A percentile compares a stretch with the other conserved stretches of the same genome.
phyloP scores from a whole-genome alignment of 2,329 filamentous ascomycete species.

The Hyphodiscus sp. region DNA sequence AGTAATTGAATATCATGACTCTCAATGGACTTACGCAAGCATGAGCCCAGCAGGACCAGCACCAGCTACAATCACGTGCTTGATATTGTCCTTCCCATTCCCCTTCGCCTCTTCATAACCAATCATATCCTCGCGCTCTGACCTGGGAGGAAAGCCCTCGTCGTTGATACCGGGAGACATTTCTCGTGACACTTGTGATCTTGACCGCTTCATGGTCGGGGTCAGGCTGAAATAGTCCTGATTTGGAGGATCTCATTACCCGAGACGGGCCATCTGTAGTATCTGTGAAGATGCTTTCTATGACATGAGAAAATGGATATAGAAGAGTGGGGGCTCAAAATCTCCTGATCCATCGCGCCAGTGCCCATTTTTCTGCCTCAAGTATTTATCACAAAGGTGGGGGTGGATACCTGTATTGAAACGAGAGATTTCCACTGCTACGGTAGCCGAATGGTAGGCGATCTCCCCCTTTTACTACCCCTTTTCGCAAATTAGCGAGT shows the following conservation, averaged over 20 bases:
- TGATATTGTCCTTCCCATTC: neutral
- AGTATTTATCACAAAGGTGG: neutral
- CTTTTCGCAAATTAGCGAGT: neutral
- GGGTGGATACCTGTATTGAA: neutral
- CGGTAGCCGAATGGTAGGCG: neutral
- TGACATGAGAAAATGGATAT: neutral
- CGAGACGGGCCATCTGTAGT: neutral
- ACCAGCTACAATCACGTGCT: slow-evolving; percentile 31
- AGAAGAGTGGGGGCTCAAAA: neutral
- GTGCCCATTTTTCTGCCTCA: neutral
- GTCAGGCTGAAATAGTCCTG: neutral
- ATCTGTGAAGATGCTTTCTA: neutral
- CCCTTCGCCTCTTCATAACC: neutral
- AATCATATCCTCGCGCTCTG: neutral
- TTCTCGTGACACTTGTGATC: slow-evolving; percentile 8
- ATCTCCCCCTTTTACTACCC: neutral
- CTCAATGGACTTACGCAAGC: slow-evolving; percentile 23
- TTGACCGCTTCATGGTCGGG: slow-evolving; percentile 6
- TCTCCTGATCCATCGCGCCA: neutral
- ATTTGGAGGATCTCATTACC: neutral
- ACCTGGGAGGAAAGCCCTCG: slow-evolving; percentile 10
- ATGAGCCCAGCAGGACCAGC: slow-evolving; percentile 40
- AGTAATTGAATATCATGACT: neutral
- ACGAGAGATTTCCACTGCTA: neutral
- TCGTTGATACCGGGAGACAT: slow-evolving; percentile 19